Conservation (phyloP, 2,329 filamentous ascomycete species). For the Monosporascus sp. region DNA sequence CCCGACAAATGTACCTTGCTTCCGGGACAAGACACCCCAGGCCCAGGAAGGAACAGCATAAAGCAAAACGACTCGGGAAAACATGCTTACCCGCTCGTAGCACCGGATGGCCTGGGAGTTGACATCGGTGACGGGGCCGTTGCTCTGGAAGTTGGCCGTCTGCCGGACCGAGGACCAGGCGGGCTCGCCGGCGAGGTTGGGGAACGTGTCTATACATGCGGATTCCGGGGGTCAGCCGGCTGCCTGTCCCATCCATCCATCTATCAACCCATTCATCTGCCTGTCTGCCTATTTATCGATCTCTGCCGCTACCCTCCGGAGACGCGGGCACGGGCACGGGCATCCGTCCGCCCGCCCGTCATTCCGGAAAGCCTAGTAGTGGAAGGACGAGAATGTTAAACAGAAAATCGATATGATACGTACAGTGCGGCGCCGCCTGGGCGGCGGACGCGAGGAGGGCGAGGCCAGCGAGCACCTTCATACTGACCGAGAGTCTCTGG, state of each 20-base stretch:
- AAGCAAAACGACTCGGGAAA: too few species aligned
- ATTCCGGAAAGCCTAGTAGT: too few species aligned
- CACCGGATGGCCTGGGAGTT: slow-evolving; percentile 35
- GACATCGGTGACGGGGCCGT: slow-evolving; percentile 36
- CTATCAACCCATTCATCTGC: background rate
- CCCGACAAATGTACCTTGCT: too few species aligned
- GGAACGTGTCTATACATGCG: slow-evolving; percentile 23
- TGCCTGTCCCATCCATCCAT: background rate
- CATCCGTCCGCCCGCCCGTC: background rate
- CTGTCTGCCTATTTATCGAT: background rate
- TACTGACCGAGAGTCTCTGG: slow-evolving; percentile 6
- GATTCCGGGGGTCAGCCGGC: background rate
- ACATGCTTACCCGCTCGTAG: slow-evolving; percentile 25
- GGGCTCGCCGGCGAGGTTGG: slow-evolving; percentile 22
- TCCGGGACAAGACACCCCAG: too few species aligned
- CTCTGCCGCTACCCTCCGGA: background rate
- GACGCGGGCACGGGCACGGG: background rate
- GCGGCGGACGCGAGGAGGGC: slow-evolving; percentile 13
- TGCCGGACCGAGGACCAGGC: slow-evolving; percentile 32
- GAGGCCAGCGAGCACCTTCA: slow-evolving; percentile 14
- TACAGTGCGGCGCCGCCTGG: slow-evolving; percentile 25
- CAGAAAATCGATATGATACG: slow-evolving; percentile 2
- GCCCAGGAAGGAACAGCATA: too few species aligned
- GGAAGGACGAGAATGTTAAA: background rate
- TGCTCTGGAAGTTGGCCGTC: slow-evolving; percentile 39